Base-by-base conservation (phyloP, 768 basidiomycete species). In the Russula virescens region DNA sequence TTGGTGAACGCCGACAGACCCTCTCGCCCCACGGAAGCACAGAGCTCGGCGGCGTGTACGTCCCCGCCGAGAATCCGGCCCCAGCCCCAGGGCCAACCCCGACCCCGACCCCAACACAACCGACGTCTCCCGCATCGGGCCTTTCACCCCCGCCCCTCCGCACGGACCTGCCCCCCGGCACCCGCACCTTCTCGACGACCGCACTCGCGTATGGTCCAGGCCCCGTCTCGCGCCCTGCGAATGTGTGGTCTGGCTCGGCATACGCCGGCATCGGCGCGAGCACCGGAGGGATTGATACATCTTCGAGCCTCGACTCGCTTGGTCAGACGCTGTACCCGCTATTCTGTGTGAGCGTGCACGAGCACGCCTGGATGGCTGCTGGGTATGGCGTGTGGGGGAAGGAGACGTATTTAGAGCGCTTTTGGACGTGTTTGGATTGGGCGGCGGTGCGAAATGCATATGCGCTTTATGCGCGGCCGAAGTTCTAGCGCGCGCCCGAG, bases 361-460 rank as follows among this genome's bases (percentile, higher is more conserved):
- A 94, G 73, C 93, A 92, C 67, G 87, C 88, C 28, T 96, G 92
- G 91, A 78, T 96, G 70, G 78, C 79, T 53, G 86, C 88, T 23
- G 90, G 89, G 43, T 93, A 88, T 66, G 93, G 93, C 5, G 82
- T 96, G 5, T 94, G 91, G 90, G 93, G 94, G 26, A 90, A 91
- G 74, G 91, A 95, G 72, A 81, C 81, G 68, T 96, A 92, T 80
- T 71, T 95, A 71, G 83, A 80, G 68, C 81, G 86, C 70, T 93
- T 94, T 75, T 96, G 92, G 91, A 78, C 77, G 11, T 88, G 87
- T 23, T 73, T 95, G 57, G 80, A 96, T 72, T 96, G 93, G 93
- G 68, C 74, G 43, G 83, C 81, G 69, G 83, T 89, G 63, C 70
- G 69, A 55, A 53, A 67, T 14, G 51, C 71, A 54, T 79, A 73